Conservation (phyloP, 495 filamentous ascomycete genomes). For the Thermochaetoides thermophila region DNA sequence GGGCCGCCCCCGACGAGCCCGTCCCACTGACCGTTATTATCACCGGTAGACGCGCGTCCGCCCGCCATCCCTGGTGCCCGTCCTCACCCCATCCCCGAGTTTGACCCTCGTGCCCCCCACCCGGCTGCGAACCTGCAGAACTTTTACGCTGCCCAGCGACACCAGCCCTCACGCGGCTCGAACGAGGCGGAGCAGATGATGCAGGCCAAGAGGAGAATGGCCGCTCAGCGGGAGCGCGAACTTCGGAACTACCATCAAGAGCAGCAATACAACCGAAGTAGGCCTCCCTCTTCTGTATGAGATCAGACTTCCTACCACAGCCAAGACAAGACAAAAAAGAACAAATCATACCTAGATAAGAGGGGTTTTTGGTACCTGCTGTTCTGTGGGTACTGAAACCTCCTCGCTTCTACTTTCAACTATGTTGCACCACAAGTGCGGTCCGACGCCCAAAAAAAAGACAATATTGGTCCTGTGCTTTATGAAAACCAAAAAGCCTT, state of each 20-base stretch:
- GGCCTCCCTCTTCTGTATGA: conserved; percentile 48
- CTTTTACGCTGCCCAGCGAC: conserved; percentile 88
- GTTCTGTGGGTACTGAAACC: conserved; percentile 3
- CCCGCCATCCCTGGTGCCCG: conserved; percentile 34
- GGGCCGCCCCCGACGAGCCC: conserved; percentile 9
- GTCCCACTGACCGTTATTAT: conserved; percentile 14
- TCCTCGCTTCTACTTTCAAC: conserved; percentile 9
- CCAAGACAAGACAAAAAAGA: conserved; percentile 22
- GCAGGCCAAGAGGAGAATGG: conserved; percentile 97
- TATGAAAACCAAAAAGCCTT: too few species aligned
- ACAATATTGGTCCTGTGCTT: conserved; percentile 24
- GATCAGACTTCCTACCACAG: conserved; percentile 39
- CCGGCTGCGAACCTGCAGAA: conserved; percentile 73
- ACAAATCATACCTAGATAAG: conserved; percentile 20
- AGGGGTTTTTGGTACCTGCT: too few species aligned
- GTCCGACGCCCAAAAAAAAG: conserved; percentile 26
- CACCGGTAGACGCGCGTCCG: conserved; percentile 25
- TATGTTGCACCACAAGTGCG: conserved; percentile 27
- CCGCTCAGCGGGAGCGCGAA: conserved; percentile 95
- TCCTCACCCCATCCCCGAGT: conserved; percentile 80
- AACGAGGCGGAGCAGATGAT: conserved; percentile 97
- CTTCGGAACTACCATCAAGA: conserved; percentile 99
- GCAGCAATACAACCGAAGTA: conserved; percentile 99
- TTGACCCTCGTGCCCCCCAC: conserved; percentile 52
- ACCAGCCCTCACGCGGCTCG: conserved; percentile 64